phyloP scores from a whole-genome alignment of 2,329 filamentous ascomycete genomes.

The Chaetomiaceae sp. region DNA sequence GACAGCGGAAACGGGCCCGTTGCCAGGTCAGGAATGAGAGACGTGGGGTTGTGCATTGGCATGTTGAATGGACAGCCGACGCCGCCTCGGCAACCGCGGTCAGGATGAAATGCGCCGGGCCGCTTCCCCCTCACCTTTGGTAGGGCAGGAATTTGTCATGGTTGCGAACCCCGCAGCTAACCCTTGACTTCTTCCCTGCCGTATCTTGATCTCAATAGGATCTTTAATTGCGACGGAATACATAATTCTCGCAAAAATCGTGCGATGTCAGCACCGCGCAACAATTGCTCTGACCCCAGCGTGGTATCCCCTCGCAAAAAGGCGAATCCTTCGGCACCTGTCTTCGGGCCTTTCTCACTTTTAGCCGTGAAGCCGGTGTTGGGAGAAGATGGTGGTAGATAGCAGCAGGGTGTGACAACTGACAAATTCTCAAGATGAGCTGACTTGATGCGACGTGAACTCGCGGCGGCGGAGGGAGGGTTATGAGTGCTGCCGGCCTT shows the following conservation, averaged over 20 bases:
- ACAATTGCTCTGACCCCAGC: constrained; percentile 1
- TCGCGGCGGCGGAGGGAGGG: too few relatives aligned
- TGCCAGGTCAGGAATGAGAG: too few relatives aligned
- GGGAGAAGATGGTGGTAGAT: background rate
- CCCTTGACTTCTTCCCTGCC: too few relatives aligned
- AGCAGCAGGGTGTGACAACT: constrained; percentile 8
- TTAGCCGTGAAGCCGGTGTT: constrained; percentile 19
- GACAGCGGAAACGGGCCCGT: too few relatives aligned
- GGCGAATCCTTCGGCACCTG: constrained; percentile 8
- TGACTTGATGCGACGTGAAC: constrained; percentile 5
- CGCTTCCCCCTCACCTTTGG: constrained; percentile 7
- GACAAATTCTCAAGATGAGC: constrained; percentile 2
- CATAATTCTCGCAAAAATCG: background rate
- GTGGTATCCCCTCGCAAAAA: background rate
- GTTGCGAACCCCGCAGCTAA: background rate
- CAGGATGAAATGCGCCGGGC: constrained; percentile 4
- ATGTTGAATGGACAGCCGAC: background rate
- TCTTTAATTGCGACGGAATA: background rate
- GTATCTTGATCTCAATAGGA: background rate
- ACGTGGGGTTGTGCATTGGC: background rate
- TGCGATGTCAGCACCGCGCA: constrained; percentile 4
- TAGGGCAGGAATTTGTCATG: constrained; percentile 4
- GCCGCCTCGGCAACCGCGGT: constrained; percentile 5
- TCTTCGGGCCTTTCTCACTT: constrained; percentile 19
- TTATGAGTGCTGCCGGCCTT: background rate